Evolutionary conservation across 169 alveolate species (phyloP).

Genomic region (Cryptosporidium sp.): DNA sequence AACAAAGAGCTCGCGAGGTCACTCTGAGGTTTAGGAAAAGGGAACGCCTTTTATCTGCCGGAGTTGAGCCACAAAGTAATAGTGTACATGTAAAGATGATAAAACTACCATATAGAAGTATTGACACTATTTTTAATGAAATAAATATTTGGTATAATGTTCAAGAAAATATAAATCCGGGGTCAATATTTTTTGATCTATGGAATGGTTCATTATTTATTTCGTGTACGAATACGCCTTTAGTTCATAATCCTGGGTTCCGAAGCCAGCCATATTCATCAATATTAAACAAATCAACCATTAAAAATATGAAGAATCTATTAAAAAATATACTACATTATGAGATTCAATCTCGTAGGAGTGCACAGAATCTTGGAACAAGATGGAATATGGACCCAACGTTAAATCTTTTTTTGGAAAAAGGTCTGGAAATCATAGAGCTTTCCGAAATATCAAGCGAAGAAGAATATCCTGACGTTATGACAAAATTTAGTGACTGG

Average conservation of each 20-base stretch:
- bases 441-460: slow-evolving; percentile 82
- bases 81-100: slow-evolving; percentile 74
- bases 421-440: slow-evolving; percentile 83
- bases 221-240: slow-evolving; percentile 77
- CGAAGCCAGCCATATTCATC: slow-evolving; percentile 60
- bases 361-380: slow-evolving; percentile 86
- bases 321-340: slow-evolving; percentile 43
- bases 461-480: slow-evolving; percentile 80
- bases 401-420: slow-evolving; percentile 81
- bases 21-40: slow-evolving; percentile 56
- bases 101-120: slow-evolving; percentile 83
- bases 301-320: slow-evolving; percentile 23
- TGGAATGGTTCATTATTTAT: slow-evolving; percentile 81
- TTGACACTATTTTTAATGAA: slow-evolving; percentile 83
- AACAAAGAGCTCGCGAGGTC: slow-evolving; percentile 74
- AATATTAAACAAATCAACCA: neutral
- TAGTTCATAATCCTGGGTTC: slow-evolving; percentile 54
- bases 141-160: slow-evolving; percentile 84
- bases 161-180: slow-evolving; percentile 81
- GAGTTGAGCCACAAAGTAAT: neutral
- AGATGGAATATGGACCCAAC: slow-evolving; percentile 86
- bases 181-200: slow-evolving; percentile 82
- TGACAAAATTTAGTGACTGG: slow-evolving; percentile 85
- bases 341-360: slow-evolving; percentile 79
- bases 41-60: slow-evolving; percentile 45